These are phyloP conservation scores for Trifolium dubium DNA, from an alignment of 306 rosid species.

Conservation along the genomic window DNA sequence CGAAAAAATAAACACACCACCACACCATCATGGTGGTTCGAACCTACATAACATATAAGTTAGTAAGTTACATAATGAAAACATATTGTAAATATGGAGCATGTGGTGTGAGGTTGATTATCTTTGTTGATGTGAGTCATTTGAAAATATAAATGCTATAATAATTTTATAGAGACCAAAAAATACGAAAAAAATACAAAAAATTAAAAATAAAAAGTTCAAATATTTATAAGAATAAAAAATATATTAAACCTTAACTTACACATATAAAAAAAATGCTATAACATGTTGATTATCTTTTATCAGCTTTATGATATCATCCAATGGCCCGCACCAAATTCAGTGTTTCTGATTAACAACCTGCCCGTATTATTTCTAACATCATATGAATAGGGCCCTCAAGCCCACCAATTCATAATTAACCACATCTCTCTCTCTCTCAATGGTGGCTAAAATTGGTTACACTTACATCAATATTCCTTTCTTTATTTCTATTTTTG, in stretches of 20 bases:
- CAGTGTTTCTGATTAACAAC: conserved; percentile 43
- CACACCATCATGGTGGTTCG: no score
- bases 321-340: conserved; percentile 51
- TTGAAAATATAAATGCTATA: conserved; percentile 25
- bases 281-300: no score
- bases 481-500: conserved; percentile 45
- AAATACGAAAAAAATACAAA: no score
- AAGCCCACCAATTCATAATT: conserved; percentile 2
- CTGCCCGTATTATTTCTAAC: conserved; percentile 45
- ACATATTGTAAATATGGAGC: neutral
- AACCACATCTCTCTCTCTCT: conserved; percentile 19
- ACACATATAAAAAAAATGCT: no score
- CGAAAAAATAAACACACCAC: no score
- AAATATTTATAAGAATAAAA: no score
- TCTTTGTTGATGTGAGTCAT: conserved; percentile 35
- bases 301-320: no score
- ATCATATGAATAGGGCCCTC: conserved; percentile 58
- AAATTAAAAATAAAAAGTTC: no score
- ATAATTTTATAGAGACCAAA: no score
- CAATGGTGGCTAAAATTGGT: conserved; percentile 6
- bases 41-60: no score
- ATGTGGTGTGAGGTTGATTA: conserved; percentile 36
- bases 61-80: no score
- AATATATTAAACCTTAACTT: no score
- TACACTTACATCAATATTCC: conserved; percentile 36